Conservation (phyloP, 2,329 filamentous ascomycete species). For the Nemania diffusa region DNA sequence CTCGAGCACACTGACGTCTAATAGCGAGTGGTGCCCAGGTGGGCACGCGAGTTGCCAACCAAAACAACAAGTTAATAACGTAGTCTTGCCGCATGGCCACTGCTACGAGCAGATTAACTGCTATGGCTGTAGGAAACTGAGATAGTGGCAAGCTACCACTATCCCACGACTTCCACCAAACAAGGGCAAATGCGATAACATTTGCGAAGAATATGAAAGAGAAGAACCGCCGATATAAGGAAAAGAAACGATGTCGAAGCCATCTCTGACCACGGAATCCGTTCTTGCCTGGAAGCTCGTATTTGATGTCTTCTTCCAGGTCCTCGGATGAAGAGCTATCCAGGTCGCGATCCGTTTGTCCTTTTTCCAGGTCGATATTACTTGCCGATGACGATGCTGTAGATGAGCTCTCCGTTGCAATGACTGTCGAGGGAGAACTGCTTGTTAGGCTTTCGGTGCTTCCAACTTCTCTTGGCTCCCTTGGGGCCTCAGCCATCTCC, state of each 20-base stretch:
- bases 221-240: slow-evolving; percentile 67
- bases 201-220: slow-evolving; percentile 63
- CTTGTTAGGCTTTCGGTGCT: slow-evolving; percentile 25
- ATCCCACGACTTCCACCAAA: slow-evolving; percentile 49
- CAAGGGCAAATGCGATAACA: slow-evolving; percentile 57
- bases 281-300: slow-evolving; percentile 53
- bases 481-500: slow-evolving; percentile 45
- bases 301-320: slow-evolving; percentile 39
- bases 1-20: slow-evolving; percentile 59
- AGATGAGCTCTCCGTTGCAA: slow-evolving; percentile 6
- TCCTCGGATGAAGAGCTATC: slow-evolving; percentile 31
- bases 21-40: slow-evolving; percentile 59
- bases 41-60: slow-evolving; percentile 57
- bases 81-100: slow-evolving; percentile 64
- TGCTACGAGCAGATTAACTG: slow-evolving; percentile 61
- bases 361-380: slow-evolving; percentile 43
- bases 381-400: slow-evolving; percentile 19
- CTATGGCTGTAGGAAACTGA: slow-evolving; percentile 54
- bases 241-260: slow-evolving; percentile 54
- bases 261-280: slow-evolving; percentile 49
- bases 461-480: slow-evolving; percentile 30
- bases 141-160: slow-evolving; percentile 37
- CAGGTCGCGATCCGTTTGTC: slow-evolving; percentile 40
- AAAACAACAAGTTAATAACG: slow-evolving; percentile 63
- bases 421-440: slow-evolving; percentile 34